Base-by-base conservation (phyloP, 345 rosid genomes). In the Citrus cavaleriei region DNA sequence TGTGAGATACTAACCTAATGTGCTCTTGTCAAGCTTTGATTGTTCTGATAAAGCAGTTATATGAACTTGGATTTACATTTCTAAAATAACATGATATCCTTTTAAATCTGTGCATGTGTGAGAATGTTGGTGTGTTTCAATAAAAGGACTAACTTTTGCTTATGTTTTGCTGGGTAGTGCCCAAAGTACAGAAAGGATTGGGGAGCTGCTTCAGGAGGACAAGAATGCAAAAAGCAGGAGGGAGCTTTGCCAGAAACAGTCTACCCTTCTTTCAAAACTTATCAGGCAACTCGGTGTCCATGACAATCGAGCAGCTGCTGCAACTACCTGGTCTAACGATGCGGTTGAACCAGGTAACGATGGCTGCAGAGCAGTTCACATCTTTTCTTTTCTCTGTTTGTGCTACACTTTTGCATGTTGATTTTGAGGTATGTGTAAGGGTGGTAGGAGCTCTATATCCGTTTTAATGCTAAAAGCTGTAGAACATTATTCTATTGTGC, bases 151-250 rank as follows among this genome's bases (percentile, higher is more conserved):
- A 49, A 76, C 74, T 72, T 68, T 12, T 62, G 30, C 78, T 57
- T 21, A 4, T 60, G 63, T 59, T 59, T 75, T 7, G 27, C 42
- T 77, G 79, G 22, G n/a, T 64, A 97, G 99, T 86, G 87, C 95
- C 27, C 94, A 90, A 85, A 93, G 96, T 87, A 81, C 86, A 25
- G 85, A 82, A 62, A 91, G 90, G 83, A 92, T 97, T 70, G 98
- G 94, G 83, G 92, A 95, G 74, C 83, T 97, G 81, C 94, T 97
- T 67, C 91, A 87, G 85, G 99, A 97, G 86, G 99, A 94, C 78
- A 93, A 89, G 75, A 97, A 94, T 68, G 97, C 85, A 35, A 94
- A 88, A 85, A 84, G 87, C n/a, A 87, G 78, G 85, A 85, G 99
- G 84, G 98, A 94, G 77, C 92, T 92, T 12, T 85, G 78, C 85